phyloP scores from a whole-genome alignment of 1,139 yeast species.

The Geotrichum macrosporum region DNA sequence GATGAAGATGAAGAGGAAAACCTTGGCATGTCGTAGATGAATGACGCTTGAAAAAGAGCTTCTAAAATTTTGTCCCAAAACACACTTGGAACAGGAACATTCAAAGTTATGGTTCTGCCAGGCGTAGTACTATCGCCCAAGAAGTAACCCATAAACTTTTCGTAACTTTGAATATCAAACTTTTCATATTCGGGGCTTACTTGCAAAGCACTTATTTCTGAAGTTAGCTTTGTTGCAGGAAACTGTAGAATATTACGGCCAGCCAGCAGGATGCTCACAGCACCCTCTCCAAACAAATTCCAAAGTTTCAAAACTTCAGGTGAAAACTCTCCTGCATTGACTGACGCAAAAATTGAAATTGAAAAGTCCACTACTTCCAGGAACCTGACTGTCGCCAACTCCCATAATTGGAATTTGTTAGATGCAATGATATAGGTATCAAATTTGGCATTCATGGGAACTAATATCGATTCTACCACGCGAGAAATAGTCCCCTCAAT shows the following conservation, averaged over 20 bases:
- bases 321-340: slow-evolving; percentile 26
- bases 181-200: slow-evolving; percentile 41
- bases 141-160: slow-evolving; percentile 43
- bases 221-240: slow-evolving; percentile 24
- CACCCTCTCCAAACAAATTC: slow-evolving; percentile 44
- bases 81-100: background rate
- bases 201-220: slow-evolving; percentile 25
- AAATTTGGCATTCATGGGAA: slow-evolving; percentile 29
- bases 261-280: slow-evolving; percentile 42
- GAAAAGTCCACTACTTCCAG: slow-evolving; percentile 25
- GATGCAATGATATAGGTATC: slow-evolving; percentile 20
- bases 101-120: background rate
- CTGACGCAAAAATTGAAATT: slow-evolving; percentile 4
- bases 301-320: slow-evolving; percentile 34
- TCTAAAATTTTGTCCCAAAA: slow-evolving; percentile 17
- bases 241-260: slow-evolving; percentile 7
- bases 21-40: slow-evolving; percentile 19
- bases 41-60: slow-evolving; percentile 17
- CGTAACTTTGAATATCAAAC: slow-evolving; percentile 49
- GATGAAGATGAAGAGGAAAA: slow-evolving; percentile 11
- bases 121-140: background rate
- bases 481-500: slow-evolving; percentile 48
- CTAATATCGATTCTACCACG: slow-evolving; percentile 24
- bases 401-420: slow-evolving; percentile 33
- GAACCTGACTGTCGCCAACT: slow-evolving; percentile 31